These are phyloP conservation scores for Coccomyxa sp. DNA, from an alignment of 139 green algal genomes.

Conservation along the genomic window DNA sequence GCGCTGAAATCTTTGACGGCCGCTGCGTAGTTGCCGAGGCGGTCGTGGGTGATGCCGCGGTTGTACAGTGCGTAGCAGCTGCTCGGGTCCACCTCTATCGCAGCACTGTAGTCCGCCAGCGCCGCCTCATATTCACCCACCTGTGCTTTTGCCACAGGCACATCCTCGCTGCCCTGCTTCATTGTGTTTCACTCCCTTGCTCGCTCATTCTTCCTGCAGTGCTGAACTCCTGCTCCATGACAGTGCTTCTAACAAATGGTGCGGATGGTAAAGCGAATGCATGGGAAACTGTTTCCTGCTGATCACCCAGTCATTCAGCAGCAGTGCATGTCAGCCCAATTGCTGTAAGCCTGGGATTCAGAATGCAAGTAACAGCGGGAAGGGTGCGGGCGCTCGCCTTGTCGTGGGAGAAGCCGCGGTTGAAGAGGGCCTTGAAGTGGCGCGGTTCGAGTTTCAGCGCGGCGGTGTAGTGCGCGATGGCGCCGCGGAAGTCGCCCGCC, in stretches of 20 bases:
- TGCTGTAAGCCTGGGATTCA: too few species aligned
- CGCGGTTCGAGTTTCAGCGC: slow-evolving; percentile 53
- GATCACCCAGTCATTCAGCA: too few species aligned
- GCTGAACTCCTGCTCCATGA: not conserved
- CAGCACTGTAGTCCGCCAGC: slow-evolving; percentile 65
- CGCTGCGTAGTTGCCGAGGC: slow-evolving; percentile 46
- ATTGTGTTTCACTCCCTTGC: not conserved
- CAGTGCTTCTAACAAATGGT: not conserved
- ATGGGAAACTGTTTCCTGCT: too few species aligned
- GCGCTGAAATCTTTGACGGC: slow-evolving; percentile 66
- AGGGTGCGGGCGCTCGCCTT: slow-evolving; percentile 39
- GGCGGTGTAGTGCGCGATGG: slow-evolving; percentile 65
- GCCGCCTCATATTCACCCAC: slow-evolving; percentile 50
- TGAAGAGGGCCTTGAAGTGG: slow-evolving; percentile 85
- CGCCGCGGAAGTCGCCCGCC: slow-evolving; percentile 52
- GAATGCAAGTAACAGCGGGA: not conserved
- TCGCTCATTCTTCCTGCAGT: not conserved
- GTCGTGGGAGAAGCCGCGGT: slow-evolving; percentile 79
- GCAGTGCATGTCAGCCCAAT: too few species aligned
- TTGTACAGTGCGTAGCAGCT: slow-evolving; percentile 82
- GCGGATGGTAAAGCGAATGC: too few species aligned
- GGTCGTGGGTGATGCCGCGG: slow-evolving; percentile 70
- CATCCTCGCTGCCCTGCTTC: too few species aligned
- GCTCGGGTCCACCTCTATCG: slow-evolving; percentile 49
- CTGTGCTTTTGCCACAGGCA: not conserved